Evolutionary conservation across 305 asterid genomes (phyloP), one percentile per base, ranked within the genome.

Genomic region (Fraxinus albicans): DNA sequence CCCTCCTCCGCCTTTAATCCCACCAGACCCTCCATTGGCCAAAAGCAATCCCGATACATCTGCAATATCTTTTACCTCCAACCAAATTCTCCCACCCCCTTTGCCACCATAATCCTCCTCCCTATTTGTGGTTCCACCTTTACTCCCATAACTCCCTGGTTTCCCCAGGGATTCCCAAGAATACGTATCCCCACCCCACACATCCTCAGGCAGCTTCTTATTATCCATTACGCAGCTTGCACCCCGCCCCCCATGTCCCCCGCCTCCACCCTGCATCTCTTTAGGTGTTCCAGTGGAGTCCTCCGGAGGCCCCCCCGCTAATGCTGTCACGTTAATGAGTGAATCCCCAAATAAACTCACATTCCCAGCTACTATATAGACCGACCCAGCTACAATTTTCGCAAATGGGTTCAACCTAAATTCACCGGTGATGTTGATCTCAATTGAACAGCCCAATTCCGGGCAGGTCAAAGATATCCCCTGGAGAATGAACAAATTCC

Each of bases 11-110:
- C 98, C 98, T 88, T 91, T 92, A 78, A 93, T 79, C 69, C 97
- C 97, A 6, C 95, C 93, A 85, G 91, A 93, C 53, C 98, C 98
- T 17, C 98, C 98, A 84, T 91, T 93, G 1, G 98, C 96, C 89
- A 91, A 82, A 75, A 94, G 88, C 83, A 73, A 47, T 38, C 95
- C 98, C 3, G 77, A 29, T 65, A 89, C 89, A 23, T 93, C 89
- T 4, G 86, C 86, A 6, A 70, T 74, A 81, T 84, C 89, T 42
- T 58, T 70, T 70, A 85, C 91, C 85, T 92, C 88, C 88, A 94
- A 78, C 93, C 95, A 89, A 81, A 93, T 90, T 87, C 92, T 91
- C 67, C 98, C 98, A 40, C 97, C 97, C 78, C 98, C 98, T 67
- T 78, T 86, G 86, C 98, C 98, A 38, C 98, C 98, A 85, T 84